Base-by-base conservation (phyloP, 2,329 filamentous ascomycete genomes). In the Trichocomaceae sp. region DNA sequence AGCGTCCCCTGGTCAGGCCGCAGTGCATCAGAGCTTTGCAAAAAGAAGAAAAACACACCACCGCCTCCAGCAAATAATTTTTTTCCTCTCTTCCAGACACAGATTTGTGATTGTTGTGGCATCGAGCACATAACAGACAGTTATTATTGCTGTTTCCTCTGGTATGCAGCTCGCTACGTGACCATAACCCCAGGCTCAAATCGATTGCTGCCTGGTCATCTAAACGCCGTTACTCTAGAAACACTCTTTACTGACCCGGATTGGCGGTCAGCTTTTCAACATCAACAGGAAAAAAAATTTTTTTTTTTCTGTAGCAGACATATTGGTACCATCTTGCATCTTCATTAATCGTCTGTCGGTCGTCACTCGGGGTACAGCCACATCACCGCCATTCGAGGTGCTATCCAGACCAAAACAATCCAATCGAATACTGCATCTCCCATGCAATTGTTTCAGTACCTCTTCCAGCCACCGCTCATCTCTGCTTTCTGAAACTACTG, bases 1-100 rank as follows among this genome's bases (percentile, higher is more conserved):
- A 52, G 49, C 54, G 49, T 49, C 54, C 53, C 54, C 49, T 56
- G 54, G 54, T 56, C 45, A 56, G 54, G 54, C 54, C 54, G 54
- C 54, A 41, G 50, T 52, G 54, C 54, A 52, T 45, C 49, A 52
- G 44, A 52, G 54, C 22, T 41, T 41, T 53, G 47, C 15, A 44
- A 47, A 29, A 22, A 29, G 26, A 9, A 52, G 17, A 17, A 42
- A 47, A 53, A 53, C 44, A 47, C n/a, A n/a, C n/a, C n/a, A n/a
- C n/a, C n/a, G n/a, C n/a, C 33, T 26, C 15, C 37, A 45, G 35
- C 44, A 39, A 41, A 10, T 3, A 10, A 42, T 20, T 19, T 20
- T 42, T 22, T 42, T 42, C 22, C 17, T 22, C 17, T 42, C 17
- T 12, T 42, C 17, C 17, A 12, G 3, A 5, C 19, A 19, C 7